Conservation (phyloP, 208 protist genomes). For the Balamuthia mandrillaris region DNA sequence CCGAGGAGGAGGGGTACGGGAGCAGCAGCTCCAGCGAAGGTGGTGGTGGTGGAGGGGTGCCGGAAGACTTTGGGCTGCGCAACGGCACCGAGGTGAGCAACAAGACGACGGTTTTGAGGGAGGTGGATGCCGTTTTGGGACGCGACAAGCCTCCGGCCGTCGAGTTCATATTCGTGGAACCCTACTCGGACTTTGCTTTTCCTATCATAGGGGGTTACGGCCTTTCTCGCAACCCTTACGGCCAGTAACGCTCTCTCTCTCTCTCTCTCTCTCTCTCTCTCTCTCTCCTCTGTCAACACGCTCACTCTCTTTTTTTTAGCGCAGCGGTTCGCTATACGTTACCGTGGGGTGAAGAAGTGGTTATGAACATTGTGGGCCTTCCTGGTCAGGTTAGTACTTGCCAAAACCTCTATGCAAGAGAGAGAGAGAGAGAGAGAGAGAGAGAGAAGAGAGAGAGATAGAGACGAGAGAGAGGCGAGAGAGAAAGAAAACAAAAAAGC, state of each 20-base stretch:
- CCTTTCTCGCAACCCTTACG: constrained; percentile 13
- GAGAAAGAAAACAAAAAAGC: no score
- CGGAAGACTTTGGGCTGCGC: no score
- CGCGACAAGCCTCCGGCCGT: constrained; percentile 23
- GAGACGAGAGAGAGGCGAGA: no score
- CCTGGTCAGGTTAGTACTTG: background rate
- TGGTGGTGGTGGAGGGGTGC: no score
- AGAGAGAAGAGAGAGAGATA: no score
- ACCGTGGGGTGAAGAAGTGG: background rate
- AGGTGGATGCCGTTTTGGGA: constrained; percentile 1
- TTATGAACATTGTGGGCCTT: constrained; percentile 33
- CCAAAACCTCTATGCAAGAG: no score
- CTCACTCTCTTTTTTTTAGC: background rate
- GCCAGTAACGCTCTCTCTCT: background rate
- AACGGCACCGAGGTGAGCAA: constrained; percentile 6
- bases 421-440: no score
- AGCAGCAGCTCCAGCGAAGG: no score
- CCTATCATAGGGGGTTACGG: background rate
- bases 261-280: background rate
- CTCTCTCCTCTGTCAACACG: background rate
- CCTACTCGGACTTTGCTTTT: background rate
- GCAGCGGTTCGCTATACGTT: constrained; percentile 28
- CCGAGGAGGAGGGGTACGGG: no score
- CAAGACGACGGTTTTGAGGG: background rate
- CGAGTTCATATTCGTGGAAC: constrained; percentile 40